Evolutionary conservation across 2,329 filamentous ascomycete genomes (phyloP), one percentile per base, ranked within the genome.

Genomic region (Niveomyces coronatus): DNA sequence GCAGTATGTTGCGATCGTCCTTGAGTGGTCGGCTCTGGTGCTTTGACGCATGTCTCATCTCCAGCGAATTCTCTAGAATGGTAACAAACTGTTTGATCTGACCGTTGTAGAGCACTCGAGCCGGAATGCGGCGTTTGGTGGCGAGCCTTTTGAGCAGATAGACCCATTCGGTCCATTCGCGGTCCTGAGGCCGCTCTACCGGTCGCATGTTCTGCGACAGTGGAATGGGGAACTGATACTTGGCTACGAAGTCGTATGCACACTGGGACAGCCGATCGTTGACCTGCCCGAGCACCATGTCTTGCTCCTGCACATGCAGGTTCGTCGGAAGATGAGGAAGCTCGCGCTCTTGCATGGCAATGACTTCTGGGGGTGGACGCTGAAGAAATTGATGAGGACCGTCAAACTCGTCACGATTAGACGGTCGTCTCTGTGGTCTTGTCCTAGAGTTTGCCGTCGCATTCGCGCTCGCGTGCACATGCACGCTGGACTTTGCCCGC

Each of bases 51-150:
- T 89, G 84, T 45, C 85, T 73, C 83, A 88, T 88, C 64, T 89
- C 85, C 52, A 93, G 67, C 33, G 83, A 88, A 61, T 91, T 93
- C 55, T 93, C 85, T 50, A 93, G 64, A 20, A 91, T 83, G 29
- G 85, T 91, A 47, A 91, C 82, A 59, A 93, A 79, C 60, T 91
- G 85, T 63, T 89, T 91, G 62, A 93, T 93, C 62, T 93, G 85
- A 43, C 84, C 83, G 56, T 91, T 85, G 66, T 89, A 91, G 30
- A 93, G 67, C 15, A 91, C 82, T 40, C 85, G 71, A 32, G 85
- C 83, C 5, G 85, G 85, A 49, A 93, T 89, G 45, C 85, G 77
- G 47, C 85, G 74, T 64, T 89, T 91, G 23, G 85, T 93, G 22
- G 85, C 85, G 42, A 93, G 71, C 35, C 85, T 74, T 63, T 91